Conservation (phyloP, 495 filamentous ascomycete species). For the Pseudoneurospora amorphoporcata region DNA sequence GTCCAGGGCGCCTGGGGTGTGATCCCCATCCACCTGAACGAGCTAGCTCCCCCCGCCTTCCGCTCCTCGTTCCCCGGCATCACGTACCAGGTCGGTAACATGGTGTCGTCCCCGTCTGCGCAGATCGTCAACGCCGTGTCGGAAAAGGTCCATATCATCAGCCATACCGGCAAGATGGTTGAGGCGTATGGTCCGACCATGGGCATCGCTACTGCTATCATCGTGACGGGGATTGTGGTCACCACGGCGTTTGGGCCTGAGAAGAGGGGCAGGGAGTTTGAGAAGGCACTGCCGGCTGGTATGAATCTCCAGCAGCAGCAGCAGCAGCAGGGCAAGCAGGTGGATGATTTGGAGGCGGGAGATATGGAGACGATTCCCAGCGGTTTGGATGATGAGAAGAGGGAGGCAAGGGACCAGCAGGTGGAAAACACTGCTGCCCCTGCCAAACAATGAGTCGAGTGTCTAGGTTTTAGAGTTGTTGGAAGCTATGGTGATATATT, state of each 20-base stretch:
- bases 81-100: constrained; percentile 68
- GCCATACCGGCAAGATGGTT: constrained; percentile 37
- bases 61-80: constrained; percentile 57
- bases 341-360: constrained; percentile 12
- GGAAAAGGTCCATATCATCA: constrained; percentile 42
- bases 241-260: constrained; percentile 54
- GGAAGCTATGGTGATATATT: neutral
- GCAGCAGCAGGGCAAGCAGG: constrained; percentile 1
- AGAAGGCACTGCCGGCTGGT: constrained; percentile 46
- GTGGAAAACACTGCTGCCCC: neutral
- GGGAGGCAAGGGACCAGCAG: neutral
- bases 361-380: neutral
- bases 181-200: constrained; percentile 60
- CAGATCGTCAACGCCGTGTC: constrained; percentile 63
- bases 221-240: constrained; percentile 50
- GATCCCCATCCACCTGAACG: constrained; percentile 69
- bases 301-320: constrained; percentile 24
- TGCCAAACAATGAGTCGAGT: neutral
- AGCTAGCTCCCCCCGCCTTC: constrained; percentile 64
- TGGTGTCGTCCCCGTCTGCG: constrained; percentile 61
- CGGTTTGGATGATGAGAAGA: neutral
- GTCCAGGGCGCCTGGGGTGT: constrained; percentile 72
- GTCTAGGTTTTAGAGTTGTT: neutral
- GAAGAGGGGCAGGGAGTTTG: constrained; percentile 58
- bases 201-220: constrained; percentile 61